These are phyloP conservation scores for Nymphaea thermarum DNA, from an alignment of 164 flowering plant species.

Conservation along the genomic window DNA sequence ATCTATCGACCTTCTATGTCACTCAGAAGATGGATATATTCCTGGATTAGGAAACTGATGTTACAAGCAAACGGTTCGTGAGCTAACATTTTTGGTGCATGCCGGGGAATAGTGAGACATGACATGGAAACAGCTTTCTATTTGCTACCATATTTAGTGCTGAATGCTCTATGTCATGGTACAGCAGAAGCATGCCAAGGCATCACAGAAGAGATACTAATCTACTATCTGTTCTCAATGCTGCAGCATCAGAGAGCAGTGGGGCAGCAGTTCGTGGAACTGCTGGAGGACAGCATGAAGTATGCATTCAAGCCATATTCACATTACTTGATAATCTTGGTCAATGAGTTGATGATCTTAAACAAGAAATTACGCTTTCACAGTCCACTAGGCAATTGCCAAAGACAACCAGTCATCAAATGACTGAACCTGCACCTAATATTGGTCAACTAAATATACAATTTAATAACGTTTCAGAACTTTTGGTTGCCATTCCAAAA, in stretches of 20 bases:
- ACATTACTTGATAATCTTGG: conserved; percentile 98
- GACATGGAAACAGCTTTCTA: conserved; percentile 92
- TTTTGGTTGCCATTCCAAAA: conserved; percentile 78
- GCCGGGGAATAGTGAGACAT: conserved; percentile 94
- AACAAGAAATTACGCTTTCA: conserved; percentile 79
- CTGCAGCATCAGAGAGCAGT: conserved; percentile 69
- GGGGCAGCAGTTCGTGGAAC: conserved; percentile 40
- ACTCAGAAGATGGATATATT: conserved; percentile 82
- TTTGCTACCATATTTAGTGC: conserved; percentile 85
- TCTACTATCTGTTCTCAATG: conserved; percentile 84
- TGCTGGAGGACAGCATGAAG: conserved; percentile 77
- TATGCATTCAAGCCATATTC: conserved; percentile 93
- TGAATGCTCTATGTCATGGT: conserved; percentile 87
- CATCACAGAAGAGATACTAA: conserved; percentile 85
- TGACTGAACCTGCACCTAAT: neutral
- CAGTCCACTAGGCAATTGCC: conserved; percentile 25
- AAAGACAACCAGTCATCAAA: conserved; percentile 9
- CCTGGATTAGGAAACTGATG: conserved; percentile 82
- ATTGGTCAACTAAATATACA: neutral
- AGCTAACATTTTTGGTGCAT: conserved; percentile 76
- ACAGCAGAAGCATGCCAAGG: conserved; percentile 76
- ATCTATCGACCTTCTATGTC: conserved; percentile 89
- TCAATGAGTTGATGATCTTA: conserved; percentile 95
- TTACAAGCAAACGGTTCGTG: conserved; percentile 86
- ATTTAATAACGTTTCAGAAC: conserved; percentile 23